Evolutionary conservation across 345 rosid species (phyloP).

Genomic region (Citrus cavaleriei): DNA sequence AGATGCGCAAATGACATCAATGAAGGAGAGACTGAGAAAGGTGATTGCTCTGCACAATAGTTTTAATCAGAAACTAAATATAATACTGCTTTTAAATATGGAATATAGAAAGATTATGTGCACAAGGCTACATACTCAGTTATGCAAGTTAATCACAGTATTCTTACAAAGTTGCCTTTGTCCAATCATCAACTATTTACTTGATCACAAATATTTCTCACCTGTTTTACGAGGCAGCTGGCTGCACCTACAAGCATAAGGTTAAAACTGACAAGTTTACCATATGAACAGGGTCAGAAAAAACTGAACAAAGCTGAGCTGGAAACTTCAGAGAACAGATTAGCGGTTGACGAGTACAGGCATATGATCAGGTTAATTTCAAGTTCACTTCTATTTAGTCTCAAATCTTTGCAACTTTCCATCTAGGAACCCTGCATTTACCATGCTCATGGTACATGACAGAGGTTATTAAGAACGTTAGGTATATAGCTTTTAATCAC

Average conservation of each 20-base stretch:
- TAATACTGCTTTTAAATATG: background rate
- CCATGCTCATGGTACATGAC: background rate
- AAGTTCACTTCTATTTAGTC: background rate
- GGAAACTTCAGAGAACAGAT: background rate
- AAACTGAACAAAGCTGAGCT: too few relatives aligned
- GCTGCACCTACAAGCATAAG: background rate
- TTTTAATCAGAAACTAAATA: slow-evolving; percentile 1
- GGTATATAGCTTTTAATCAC: background rate
- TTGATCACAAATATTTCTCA: background rate
- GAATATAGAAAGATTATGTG: background rate
- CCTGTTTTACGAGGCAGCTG: background rate
- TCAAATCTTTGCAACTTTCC: background rate
- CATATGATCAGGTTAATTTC: slow-evolving; percentile 10
- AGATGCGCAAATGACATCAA: slow-evolving; percentile 6
- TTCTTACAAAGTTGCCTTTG: background rate
- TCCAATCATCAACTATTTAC: background rate
- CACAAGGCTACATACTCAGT: background rate
- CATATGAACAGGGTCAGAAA: slow-evolving; percentile 9
- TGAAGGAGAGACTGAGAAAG: slow-evolving; percentile 25
- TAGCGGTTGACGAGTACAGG: slow-evolving; percentile 32
- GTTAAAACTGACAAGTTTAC: slow-evolving; percentile 1
- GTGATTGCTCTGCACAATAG: slow-evolving; percentile 13
- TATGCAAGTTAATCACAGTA: background rate
- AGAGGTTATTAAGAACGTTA: background rate
- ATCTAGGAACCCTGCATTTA: background rate